Conservation (phyloP, 1,139 yeast genomes). For the Protomyces inundatus region DNA sequence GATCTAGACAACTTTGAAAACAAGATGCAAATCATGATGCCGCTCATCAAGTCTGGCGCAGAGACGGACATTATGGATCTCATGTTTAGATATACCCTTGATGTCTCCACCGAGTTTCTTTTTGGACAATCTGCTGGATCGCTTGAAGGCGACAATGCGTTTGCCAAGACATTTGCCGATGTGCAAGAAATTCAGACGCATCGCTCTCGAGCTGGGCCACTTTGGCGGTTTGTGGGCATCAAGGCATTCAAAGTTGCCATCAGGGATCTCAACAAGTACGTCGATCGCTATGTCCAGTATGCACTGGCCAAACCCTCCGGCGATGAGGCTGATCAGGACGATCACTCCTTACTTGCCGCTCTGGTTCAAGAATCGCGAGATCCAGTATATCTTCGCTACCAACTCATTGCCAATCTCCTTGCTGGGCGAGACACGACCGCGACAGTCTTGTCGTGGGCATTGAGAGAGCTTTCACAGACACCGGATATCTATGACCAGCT, state of each 20-base stretch:
- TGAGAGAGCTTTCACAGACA: conserved; percentile 48
- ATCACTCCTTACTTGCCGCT: conserved; percentile 13
- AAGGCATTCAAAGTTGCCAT: conserved; percentile 30
- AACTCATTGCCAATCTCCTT: conserved; percentile 47
- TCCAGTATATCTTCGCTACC: conserved; percentile 45
- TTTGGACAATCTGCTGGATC: conserved; percentile 18
- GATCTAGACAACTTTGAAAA: conserved; percentile 49
- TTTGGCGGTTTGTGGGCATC: neutral
- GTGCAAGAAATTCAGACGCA: conserved; percentile 11
- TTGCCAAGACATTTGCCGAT: conserved; percentile 8
- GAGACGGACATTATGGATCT: conserved; percentile 49
- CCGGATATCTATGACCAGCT: conserved; percentile 44
- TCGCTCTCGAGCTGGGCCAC: conserved; percentile 12
- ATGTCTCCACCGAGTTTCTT: conserved; percentile 33
- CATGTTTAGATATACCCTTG: conserved; percentile 52
- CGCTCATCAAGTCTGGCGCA: conserved; percentile 38
- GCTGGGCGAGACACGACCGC: conserved; percentile 27
- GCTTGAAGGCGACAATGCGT: conserved; percentile 2
- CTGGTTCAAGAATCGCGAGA: conserved; percentile 12
- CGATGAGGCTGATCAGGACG: conserved; percentile 1
- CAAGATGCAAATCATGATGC: conserved; percentile 44
- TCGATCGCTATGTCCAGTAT: conserved; percentile 8
- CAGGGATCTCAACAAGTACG: conserved; percentile 1
- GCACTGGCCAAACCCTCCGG: conserved; percentile 1
- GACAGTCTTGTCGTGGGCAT: conserved; percentile 40